phyloP scores from a whole-genome alignment of 2,329 filamentous ascomycete genomes.

The Bipolaris oryzae region DNA sequence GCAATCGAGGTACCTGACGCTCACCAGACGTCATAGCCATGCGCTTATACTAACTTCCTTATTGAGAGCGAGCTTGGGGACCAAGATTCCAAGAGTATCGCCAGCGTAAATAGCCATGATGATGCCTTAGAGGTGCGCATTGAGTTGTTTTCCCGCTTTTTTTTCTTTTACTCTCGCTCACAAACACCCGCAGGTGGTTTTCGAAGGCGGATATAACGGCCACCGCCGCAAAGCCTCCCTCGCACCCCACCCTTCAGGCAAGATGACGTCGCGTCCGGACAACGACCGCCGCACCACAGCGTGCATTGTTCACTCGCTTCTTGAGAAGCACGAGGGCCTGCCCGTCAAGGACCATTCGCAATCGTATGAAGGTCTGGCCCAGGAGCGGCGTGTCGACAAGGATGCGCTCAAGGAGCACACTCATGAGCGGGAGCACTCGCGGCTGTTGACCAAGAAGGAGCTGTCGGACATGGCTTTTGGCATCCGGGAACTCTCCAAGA shows the following conservation, averaged over 20 bases:
- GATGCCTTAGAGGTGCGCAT: conserved; percentile 51
- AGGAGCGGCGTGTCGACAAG: conserved; percentile 53
- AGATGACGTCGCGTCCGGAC: conserved; percentile 40
- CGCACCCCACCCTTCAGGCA: conserved; percentile 47
- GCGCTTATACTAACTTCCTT: conserved; percentile 43
- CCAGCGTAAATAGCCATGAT: conserved; percentile 41
- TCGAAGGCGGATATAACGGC: conserved; percentile 55
- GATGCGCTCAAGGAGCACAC: conserved; percentile 41
- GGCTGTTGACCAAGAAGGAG: conserved; percentile 93
- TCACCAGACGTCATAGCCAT: conserved; percentile 26
- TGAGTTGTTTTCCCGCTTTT: neutral
- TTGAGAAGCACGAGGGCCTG: conserved; percentile 54
- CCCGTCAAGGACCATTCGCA: conserved; percentile 27
- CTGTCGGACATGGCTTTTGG: conserved; percentile 97
- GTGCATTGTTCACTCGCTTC: conserved; percentile 67
- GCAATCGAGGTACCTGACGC: conserved; percentile 35
- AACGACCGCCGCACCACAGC: conserved; percentile 54
- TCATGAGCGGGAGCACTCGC: conserved; percentile 59
- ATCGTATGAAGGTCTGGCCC: conserved; percentile 44
- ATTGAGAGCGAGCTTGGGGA: conserved; percentile 40
- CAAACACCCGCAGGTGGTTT: conserved; percentile 57
- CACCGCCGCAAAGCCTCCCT: conserved; percentile 67
- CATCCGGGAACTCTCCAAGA: conserved; percentile 86
- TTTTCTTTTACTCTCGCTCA: neutral
- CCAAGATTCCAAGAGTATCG: conserved; percentile 36